Evolutionary conservation across 768 basidiomycete genomes (phyloP), one percentile per base, ranked within the genome.

Genomic region (Pilatotrama ljubarskyi): DNA sequence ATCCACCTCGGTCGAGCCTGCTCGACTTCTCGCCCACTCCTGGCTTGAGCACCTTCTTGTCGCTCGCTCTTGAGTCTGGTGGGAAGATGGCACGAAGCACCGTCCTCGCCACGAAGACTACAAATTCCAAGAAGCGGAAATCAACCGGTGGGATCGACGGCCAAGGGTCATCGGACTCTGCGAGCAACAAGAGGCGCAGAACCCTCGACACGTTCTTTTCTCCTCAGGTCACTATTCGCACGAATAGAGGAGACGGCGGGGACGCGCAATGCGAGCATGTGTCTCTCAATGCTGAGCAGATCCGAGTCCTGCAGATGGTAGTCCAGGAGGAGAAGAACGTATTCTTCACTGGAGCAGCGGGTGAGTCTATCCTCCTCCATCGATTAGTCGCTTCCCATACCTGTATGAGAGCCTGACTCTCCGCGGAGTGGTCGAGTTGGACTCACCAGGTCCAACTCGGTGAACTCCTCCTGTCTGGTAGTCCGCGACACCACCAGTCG

Each of bases 271-370:
- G 56, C n/a, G 67, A 71, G 22, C 61, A 66, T 18, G 79, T 84
- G 2, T 66, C 76, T 6, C 76, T 87, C 43, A 84, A 81, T 58
- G 72, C 75, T 9, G 84, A 87, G 61, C 86, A 88, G 67, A 73
- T 75, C 40, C 69, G 69, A 29, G 81, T 88, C 0, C 64, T 86
- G 46, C 69, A 72, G 38, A 74, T 85, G 71, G 79, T 78, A 2
- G 80, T 87, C 10, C 80, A 85, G 2, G 79, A 82, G 35, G 81
- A 78, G 11, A 80, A 83, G 72, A 85, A 73, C 48, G 77, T 88
- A 15, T 87, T 88, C 73, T 87, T 87, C 68, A 87, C 86, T 8
- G 86, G 86, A 4, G 80, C 82, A 5, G 86, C 86, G n/a, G 86
- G 86, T 85, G 61, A 50, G 78, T 66, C 13, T 25, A 9, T 6